Evolutionary conservation across 208 protist genomes (phyloP), one percentile per base, ranked within the genome.

Genomic region (Crithidia bombi): DNA sequence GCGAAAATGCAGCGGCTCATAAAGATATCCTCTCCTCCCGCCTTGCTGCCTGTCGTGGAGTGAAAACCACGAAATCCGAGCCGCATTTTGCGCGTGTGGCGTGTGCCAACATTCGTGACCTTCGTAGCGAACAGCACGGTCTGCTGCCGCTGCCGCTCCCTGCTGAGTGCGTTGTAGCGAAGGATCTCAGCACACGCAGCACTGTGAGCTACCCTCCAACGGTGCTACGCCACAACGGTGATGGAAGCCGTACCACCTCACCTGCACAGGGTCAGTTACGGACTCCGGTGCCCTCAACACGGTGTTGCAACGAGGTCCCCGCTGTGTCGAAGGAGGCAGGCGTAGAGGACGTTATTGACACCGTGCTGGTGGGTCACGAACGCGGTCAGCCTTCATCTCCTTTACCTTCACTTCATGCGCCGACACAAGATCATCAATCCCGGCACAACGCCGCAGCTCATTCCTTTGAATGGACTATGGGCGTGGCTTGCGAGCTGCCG

Each of bases 141-240:
- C 7, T 69, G 43, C 0, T 69, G 25, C 44, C 52, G 9, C 41
- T 69, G 21, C 64, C 71, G 0, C 30, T 69, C 3, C 36, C 49
- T 14, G 51, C 63, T 7, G 39, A 49, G 10, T 44, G 64, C 21
- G 39, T 77, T 17, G 21, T 77, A 10, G 54, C 56, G 0, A 49
- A 26, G 2, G 64, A 71, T 25, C 64, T 71, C 38, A 71, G 71
- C 55, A 62, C 64, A 0, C 46, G 32, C 57, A 77, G 71, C 41
- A 39, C 55, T n/a, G 17, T 39, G 0, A 19, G 23, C n/a, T 33
- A 5, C 26, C 21, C n/a, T 54, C 47, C 35, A 14, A 3, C 39
- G 9, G 57, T 11, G 23, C 4, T 21, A 6, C 15, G 26, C 10
- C 9, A 19, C 9, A 26, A 1, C 3, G 2, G 43, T 6, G 7